These are phyloP conservation scores for Bryopsis sp. DNA, from an alignment of 139 green algal genomes.

Conservation along the genomic window DNA sequence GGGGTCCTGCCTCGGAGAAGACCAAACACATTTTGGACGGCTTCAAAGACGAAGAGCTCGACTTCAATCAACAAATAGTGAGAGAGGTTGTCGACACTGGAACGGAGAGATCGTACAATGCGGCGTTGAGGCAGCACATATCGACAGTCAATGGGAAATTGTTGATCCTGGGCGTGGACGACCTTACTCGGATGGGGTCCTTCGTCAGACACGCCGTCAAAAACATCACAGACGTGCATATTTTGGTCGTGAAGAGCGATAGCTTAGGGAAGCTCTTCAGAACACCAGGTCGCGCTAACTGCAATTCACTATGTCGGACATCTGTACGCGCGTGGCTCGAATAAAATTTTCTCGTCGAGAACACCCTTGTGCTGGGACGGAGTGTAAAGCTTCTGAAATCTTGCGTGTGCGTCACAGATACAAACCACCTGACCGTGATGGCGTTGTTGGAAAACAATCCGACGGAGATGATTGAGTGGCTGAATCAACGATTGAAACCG, in stretches of 20 bases:
- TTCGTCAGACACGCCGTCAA: slow-evolving; percentile 1
- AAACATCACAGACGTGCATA: not conserved
- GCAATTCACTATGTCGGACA: no score
- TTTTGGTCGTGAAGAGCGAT: not conserved
- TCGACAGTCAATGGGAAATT: not conserved
- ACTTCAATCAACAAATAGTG: not conserved
- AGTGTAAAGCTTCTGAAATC: no score
- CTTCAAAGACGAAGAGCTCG: not conserved
- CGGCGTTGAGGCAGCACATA: not conserved
- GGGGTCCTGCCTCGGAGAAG: not conserved
- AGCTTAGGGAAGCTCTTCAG: not conserved
- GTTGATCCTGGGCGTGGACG: not conserved
- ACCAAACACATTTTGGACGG: not conserved
- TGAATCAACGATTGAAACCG: not conserved
- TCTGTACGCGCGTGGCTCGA: no score
- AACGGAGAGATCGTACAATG: not conserved
- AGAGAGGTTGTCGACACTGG: not conserved
- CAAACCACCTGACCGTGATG: not conserved
- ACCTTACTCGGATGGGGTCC: not conserved
- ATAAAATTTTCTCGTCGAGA: no score
- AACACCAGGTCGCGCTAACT: not conserved
- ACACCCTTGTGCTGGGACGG: no score
- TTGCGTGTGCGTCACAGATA: not conserved
- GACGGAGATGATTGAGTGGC: not conserved
- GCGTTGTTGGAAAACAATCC: not conserved